phyloP scores from a whole-genome alignment of 331 rosid species.

The Telfairia occidentalis region DNA sequence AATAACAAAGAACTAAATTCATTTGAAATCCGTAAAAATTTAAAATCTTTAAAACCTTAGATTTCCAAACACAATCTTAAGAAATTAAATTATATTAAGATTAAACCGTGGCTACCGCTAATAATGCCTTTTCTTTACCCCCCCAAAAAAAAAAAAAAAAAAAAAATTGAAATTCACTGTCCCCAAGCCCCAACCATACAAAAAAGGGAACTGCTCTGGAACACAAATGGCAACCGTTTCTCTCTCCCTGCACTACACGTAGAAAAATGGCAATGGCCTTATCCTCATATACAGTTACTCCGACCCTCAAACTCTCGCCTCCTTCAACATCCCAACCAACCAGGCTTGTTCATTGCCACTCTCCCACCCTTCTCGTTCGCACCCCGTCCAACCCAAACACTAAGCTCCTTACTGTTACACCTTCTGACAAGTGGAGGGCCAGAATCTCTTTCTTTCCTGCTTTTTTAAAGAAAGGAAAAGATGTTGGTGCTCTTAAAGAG shows the following conservation, averaged over 20 bases:
- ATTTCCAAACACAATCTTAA: no score
- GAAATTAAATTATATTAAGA: no score
- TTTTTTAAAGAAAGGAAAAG: slow-evolving; percentile 48
- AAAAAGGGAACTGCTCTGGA: not conserved
- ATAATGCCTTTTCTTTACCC: no score
- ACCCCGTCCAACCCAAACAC: slow-evolving; percentile 11
- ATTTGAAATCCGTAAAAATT: no score
- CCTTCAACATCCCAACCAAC: slow-evolving; percentile 14
- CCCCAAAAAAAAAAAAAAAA: no score
- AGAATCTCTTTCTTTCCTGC: slow-evolving; percentile 65
- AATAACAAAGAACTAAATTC: no score
- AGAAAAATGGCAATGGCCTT: slow-evolving; percentile 42
- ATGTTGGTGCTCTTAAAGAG: slow-evolving; percentile 42
- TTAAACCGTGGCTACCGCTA: no score
- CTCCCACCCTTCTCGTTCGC: slow-evolving; percentile 20
- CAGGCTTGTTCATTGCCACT: slow-evolving; percentile 21
- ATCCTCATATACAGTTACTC: slow-evolving; percentile 34
- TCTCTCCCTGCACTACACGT: not conserved
- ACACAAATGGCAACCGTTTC: not conserved
- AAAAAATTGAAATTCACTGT: no score
- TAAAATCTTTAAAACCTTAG: no score
- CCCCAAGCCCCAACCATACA: not conserved
- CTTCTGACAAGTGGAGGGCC: slow-evolving; percentile 50
- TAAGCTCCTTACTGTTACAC: slow-evolving; percentile 5
- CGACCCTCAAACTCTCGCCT: slow-evolving; percentile 18